Base-by-base conservation (phyloP, 2,329 filamentous ascomycete genomes). In the Penicillium janthinellum region DNA sequence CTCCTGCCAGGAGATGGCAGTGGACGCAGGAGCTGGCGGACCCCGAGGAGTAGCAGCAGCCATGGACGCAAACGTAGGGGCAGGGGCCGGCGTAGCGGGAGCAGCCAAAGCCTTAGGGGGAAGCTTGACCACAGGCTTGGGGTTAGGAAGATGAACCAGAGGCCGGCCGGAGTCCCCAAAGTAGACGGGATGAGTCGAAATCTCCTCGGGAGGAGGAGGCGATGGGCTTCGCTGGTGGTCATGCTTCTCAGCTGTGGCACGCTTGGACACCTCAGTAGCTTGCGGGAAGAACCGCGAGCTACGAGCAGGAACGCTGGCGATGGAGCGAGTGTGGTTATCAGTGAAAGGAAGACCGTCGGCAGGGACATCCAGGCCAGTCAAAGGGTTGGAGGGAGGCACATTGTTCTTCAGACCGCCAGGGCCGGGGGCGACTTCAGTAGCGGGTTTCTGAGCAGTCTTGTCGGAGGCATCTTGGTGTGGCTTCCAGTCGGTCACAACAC, bases 51-150 rank as follows among this genome's bases (percentile, higher is more conserved):
- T 67, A 55, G 78, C 71, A 49, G 76, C 71, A 63, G 72, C 72
- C 76, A 77, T 72, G 42, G 74, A 74, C 75, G 83, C 69, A 76
- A 83, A 70, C 53, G 75, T 69, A 65, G 81, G 77, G 11, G 81
- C 78, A 52, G 76, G 67, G 39, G 79, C 77, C 48, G 79, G 73
- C 54, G 74, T 70, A 57, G 74, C 77, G 48, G 79, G 72, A 54
- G 73, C 70, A 57, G 74, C 71, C 22, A 79, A 71, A 51, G 77
- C 73, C 17, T 80, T 77, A 7, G 90, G 91, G 3, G 91, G 93
- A 4, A 98, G 83, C 71, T 89, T 92, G 12, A 98, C 93, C 28
- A 92, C 84, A 35, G 91, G 91, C 56, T 88, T 84, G 14, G 84
- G 83, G 34, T 75, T 79, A 2, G 86, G 86, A 42, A 88, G 77